Evolutionary conservation across 148 eudicot species (phyloP), one percentile per base, ranked within the genome.

Genomic region (Silene latifolia): DNA sequence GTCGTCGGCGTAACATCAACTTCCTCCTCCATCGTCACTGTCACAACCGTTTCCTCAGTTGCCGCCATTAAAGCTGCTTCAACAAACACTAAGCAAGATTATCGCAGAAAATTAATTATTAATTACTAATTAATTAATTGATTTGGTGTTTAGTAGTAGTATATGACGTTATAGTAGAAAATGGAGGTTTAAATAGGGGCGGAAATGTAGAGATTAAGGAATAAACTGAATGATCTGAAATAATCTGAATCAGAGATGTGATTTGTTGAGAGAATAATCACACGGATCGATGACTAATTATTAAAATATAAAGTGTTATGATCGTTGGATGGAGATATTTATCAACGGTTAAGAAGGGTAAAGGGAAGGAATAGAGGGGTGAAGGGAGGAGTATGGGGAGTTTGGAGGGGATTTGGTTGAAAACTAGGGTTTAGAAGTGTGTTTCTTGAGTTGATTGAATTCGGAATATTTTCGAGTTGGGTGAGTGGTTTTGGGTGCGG

Each of bases 161-260:
- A 7, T 23, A 10, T 24, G 67, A 63, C 27, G 12, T 25, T 21
- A 32, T 62, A 57, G 59, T 21, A 70, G 61, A n/a, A 15, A 56
- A 24, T 51, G 47, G 27, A 59, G 63, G 77, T 67, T 87, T 91
- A 89, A 78, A 89, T 89, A 91, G 80, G 76, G 75, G 73, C 15
- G 71, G 74, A 72, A 60, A 76, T 63, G 87, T 74, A 39, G 44
- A 39, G 44, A 39, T 39, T 39, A 39, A 6, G 4, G 56, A 51
- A 69, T 35, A 67, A 65, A 19, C 8, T 9, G 29, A 42, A 15
- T 66, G 71, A 65, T 63, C 73, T 78, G 39, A 59, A 67, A 29
- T 80, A 62, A 65, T 63, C 73, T 78, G 23, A 67, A 29, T 79
- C 57, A 59, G 76, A n/a, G 32, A 47, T 61, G 20, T 79, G 73